Evolutionary conservation across 495 filamentous ascomycete genomes (phyloP).

Genomic region (Penicillium pulvis): DNA sequence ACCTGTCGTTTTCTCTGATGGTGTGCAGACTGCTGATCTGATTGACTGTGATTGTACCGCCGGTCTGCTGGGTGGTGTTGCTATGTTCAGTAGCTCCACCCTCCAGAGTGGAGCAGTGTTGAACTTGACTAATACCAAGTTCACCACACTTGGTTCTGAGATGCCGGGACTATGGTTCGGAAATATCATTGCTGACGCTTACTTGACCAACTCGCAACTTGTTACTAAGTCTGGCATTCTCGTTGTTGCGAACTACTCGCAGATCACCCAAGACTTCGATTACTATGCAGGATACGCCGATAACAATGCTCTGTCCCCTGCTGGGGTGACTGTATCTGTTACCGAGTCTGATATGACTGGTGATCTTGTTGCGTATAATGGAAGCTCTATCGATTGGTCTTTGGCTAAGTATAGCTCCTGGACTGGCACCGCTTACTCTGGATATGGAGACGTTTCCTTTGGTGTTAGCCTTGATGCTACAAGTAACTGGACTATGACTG

Average conservation of each 20-base stretch:
- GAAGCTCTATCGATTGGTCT: constrained; percentile 15
- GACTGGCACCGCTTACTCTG: constrained; percentile 21
- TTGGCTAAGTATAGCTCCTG: constrained; percentile 12
- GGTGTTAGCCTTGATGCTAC: constrained; percentile 20
- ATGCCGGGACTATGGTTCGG: constrained; percentile 23
- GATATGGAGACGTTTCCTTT: constrained; percentile 14
- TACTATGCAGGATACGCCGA: constrained; percentile 19
- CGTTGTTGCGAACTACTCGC: constrained; percentile 20
- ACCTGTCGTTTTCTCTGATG: constrained; percentile 19
- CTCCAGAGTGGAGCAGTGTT: constrained; percentile 9
- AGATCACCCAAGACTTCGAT: constrained; percentile 22
- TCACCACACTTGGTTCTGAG: constrained; percentile 9
- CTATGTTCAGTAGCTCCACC: constrained; percentile 16
- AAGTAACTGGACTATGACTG: constrained; percentile 21
- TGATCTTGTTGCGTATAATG: constrained; percentile 21
- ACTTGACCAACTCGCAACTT: constrained; percentile 8
- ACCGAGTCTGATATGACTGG: constrained; percentile 14
- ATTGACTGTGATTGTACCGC: constrained; percentile 15
- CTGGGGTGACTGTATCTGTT: constrained; percentile 11
- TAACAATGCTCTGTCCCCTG: constrained; percentile 14
- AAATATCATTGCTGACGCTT: constrained; percentile 14
- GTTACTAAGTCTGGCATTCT: constrained; percentile 16
- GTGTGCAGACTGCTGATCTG: constrained; percentile 10
- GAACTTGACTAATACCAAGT: constrained; percentile 18
- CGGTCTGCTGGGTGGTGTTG: constrained; percentile 18